phyloP scores from a whole-genome alignment of 2,329 filamentous ascomycete species.

The Botryosphaeria dothidea region DNA sequence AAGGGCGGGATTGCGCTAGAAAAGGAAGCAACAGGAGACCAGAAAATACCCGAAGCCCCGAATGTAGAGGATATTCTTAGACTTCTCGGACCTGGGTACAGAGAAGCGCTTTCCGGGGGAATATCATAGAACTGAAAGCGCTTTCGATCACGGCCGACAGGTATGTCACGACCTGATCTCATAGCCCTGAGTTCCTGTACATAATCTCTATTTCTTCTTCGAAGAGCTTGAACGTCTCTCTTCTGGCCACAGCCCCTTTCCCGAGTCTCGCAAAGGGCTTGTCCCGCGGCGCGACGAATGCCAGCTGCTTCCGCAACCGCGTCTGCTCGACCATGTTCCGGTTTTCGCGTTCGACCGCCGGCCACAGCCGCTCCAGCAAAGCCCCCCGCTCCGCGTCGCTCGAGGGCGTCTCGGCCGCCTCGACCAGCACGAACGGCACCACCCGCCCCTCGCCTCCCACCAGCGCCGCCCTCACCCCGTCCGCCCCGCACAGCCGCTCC shows the following conservation, averaged over 20 bases:
- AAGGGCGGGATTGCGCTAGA: slow-evolving; percentile 31
- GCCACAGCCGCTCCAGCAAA: not conserved
- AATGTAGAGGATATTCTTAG: slow-evolving; percentile 31
- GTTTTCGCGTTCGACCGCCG: not conserved
- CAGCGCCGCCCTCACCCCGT: not conserved
- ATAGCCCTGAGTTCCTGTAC: not conserved
- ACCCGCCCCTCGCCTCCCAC: slow-evolving; percentile 18
- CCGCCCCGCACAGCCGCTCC: no score
- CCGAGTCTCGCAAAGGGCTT: not conserved
- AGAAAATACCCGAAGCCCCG: slow-evolving; percentile 33
- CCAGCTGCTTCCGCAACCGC: not conserved
- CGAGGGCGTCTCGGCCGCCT: not conserved
- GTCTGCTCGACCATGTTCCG: not conserved
- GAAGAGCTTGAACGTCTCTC: not conserved
- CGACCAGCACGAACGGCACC: slow-evolving; percentile 20
- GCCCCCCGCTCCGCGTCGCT: not conserved
- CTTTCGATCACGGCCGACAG: not conserved
- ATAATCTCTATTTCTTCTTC: slow-evolving; percentile 8
- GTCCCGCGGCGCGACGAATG: not conserved
- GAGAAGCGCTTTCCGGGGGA: slow-evolving; percentile 30
- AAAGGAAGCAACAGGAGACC: slow-evolving; percentile 20
- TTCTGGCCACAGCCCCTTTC: not conserved
- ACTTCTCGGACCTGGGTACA: slow-evolving; percentile 34
- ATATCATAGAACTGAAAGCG: not conserved
- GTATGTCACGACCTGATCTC: not conserved